These are phyloP conservation scores for Linnemannia hyalina DNA, from an alignment of 192 early-diverging fungal species.

Conservation along the genomic window DNA sequence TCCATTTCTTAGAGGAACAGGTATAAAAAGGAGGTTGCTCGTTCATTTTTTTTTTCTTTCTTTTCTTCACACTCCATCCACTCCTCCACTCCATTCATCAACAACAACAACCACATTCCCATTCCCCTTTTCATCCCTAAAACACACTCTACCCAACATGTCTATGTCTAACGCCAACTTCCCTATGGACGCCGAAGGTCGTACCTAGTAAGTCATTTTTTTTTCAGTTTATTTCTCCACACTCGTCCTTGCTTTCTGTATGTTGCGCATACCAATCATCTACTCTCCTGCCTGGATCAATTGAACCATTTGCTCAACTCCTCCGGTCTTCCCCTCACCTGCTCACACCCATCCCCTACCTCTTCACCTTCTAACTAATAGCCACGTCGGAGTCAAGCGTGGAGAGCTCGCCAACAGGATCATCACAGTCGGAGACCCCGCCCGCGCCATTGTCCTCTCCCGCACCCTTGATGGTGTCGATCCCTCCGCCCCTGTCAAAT, in stretches of 20 bases:
- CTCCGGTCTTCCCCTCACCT: background rate
- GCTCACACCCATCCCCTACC: background rate
- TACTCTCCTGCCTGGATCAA: background rate
- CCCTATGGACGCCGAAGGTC: conserved; percentile 79
- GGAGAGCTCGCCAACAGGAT: conserved; percentile 92
- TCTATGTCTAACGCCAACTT: conserved; percentile 80
- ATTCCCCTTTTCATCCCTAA: background rate
- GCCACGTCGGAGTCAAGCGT: conserved; percentile 79
- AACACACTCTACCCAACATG: conserved; percentile 28
- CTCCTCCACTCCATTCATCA: conserved; percentile 1
- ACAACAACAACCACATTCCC: conserved; percentile 3
- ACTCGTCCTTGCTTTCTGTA: background rate
- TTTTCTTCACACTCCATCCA: conserved; percentile 19
- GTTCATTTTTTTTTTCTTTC: background rate
- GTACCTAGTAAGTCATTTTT: conserved; percentile 71
- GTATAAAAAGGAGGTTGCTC: background rate
- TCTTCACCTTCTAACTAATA: background rate
- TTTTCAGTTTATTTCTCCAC: background rate
- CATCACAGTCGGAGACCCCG: conserved; percentile 88
- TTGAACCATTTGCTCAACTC: too few relatives aligned
- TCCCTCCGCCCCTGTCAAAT: conserved; percentile 31
- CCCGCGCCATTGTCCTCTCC: conserved; percentile 76
- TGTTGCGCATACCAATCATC: background rate
- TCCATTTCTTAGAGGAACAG: background rate
- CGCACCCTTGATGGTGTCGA: conserved; percentile 68